These are phyloP conservation scores for Thymus quinquecostatus DNA, from an alignment of 257 asterid genomes.

Conservation along the genomic window DNA sequence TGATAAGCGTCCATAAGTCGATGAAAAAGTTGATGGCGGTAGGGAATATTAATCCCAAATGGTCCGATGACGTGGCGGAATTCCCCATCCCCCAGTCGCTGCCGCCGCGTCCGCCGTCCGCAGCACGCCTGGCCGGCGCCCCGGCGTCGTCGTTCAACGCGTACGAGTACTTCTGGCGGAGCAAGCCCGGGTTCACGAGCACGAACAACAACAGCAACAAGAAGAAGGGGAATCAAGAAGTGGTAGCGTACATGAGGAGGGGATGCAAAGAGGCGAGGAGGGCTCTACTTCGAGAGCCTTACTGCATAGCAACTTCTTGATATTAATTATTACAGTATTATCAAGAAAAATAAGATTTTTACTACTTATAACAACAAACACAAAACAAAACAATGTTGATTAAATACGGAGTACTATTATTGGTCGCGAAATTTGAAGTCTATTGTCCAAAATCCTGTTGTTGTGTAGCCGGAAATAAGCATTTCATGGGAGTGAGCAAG, in stretches of 20 bases:
- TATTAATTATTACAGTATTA: background rate
- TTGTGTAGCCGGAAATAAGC: slow-evolving; percentile 35
- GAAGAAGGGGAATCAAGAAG: slow-evolving; percentile 38
- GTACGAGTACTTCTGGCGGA: slow-evolving; percentile 76
- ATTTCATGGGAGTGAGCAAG: slow-evolving; percentile 31
- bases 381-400: slow-evolving; percentile 21
- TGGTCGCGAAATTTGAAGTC: slow-evolving; percentile 21
- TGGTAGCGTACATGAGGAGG: slow-evolving; percentile 46
- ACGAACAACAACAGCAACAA: slow-evolving; percentile 12
- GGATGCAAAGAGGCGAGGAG: slow-evolving; percentile 71
- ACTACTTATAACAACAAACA: background rate
- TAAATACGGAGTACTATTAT: background rate
- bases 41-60: slow-evolving; percentile 45
- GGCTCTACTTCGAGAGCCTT: slow-evolving; percentile 62
- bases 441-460: slow-evolving; percentile 2
- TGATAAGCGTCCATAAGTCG: slow-evolving; percentile 46
- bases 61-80: slow-evolving; percentile 37
- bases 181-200: slow-evolving; percentile 34
- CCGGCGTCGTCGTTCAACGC: slow-evolving; percentile 56
- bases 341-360: background rate
- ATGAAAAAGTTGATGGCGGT: slow-evolving; percentile 47
- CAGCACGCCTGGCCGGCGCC: slow-evolving; percentile 36
- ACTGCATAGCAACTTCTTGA: slow-evolving; percentile 80
- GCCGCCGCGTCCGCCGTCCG: slow-evolving; percentile 38
- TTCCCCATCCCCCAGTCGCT: slow-evolving; percentile 49